These are phyloP conservation scores for Diutina mesorugosa DNA, from an alignment of 1,139 yeast species.

Conservation along the genomic window DNA sequence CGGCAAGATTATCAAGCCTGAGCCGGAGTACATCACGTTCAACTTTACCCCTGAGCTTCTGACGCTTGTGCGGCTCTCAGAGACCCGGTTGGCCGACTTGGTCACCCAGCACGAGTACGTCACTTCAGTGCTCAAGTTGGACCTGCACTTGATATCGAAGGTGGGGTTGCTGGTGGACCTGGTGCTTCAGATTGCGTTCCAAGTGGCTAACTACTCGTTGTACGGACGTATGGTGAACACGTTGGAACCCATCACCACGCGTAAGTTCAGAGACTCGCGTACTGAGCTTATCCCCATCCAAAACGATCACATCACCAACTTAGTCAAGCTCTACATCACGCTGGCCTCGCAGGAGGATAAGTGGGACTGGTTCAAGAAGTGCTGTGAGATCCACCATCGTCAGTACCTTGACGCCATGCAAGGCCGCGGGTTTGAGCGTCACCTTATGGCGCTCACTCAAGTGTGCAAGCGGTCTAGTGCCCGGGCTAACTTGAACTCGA, in stretches of 20 bases:
- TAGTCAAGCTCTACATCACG: constrained; percentile 51
- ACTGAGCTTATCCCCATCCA: constrained; percentile 60
- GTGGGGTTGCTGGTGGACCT: constrained; percentile 52
- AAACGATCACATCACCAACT: constrained; percentile 34
- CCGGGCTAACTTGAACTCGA: constrained; percentile 25
- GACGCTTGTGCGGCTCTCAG: constrained; percentile 51
- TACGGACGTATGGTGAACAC: constrained; percentile 60
- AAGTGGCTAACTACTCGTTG: constrained; percentile 58
- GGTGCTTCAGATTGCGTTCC: constrained; percentile 53
- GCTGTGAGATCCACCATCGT: constrained; percentile 39
- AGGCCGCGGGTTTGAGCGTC: constrained; percentile 64
- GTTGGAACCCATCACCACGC: constrained; percentile 62
- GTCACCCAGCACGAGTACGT: constrained; percentile 58
- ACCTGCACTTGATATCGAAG: constrained; percentile 33
- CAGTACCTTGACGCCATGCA: constrained; percentile 39
- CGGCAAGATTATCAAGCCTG: constrained; percentile 27
- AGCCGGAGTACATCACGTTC: constrained; percentile 29
- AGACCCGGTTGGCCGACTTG: constrained; percentile 63
- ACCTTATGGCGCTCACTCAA: constrained; percentile 49
- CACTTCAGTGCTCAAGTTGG: constrained; percentile 26
- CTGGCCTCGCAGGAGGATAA: constrained; percentile 32
- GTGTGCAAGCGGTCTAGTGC: constrained; percentile 19
- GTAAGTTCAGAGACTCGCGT: constrained; percentile 53
- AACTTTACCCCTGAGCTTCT: constrained; percentile 32
- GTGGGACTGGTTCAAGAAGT: constrained; percentile 38